These are phyloP conservation scores for Forsythia viridissima DNA, from an alignment of 257 asterid genomes.

Conservation along the genomic window DNA sequence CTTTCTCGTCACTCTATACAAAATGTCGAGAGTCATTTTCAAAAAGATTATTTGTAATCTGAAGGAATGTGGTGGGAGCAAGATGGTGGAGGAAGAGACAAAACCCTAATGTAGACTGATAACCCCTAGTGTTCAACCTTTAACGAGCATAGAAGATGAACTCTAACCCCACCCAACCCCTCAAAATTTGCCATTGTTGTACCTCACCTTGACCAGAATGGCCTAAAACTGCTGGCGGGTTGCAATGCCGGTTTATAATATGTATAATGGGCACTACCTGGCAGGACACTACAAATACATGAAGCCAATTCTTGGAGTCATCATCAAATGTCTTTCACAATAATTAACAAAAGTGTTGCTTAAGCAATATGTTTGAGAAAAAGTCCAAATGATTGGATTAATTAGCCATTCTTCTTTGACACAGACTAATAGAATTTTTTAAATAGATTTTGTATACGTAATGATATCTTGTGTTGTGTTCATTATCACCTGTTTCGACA, in stretches of 20 bases:
- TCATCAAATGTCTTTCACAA: not conserved
- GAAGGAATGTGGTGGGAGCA: not conserved
- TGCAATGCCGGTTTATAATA: not conserved
- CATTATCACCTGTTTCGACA: not conserved
- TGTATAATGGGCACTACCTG: not conserved
- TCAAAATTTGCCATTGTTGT: not conserved
- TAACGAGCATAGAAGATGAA: not conserved
- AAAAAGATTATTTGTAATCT: conserved; percentile 1
- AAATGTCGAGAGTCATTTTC: not conserved
- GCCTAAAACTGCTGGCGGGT: not conserved
- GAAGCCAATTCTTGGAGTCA: not conserved
- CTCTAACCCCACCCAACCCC: not conserved
- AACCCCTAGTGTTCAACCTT: not conserved
- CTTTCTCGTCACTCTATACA: not conserved
- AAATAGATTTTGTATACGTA: too few relatives aligned
- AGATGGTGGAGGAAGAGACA: not conserved
- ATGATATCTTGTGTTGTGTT: not conserved
- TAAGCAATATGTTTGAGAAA: not conserved
- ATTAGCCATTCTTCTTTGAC: not conserved
- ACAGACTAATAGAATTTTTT: not conserved
- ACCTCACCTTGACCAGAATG: not conserved
- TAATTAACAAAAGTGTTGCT: not conserved
- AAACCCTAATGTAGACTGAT: not conserved
- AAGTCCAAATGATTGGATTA: conserved; percentile 3
- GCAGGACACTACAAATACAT: not conserved